Conservation (phyloP, 164 flowering plant species). For the Chimonanthus salicifolius region DNA sequence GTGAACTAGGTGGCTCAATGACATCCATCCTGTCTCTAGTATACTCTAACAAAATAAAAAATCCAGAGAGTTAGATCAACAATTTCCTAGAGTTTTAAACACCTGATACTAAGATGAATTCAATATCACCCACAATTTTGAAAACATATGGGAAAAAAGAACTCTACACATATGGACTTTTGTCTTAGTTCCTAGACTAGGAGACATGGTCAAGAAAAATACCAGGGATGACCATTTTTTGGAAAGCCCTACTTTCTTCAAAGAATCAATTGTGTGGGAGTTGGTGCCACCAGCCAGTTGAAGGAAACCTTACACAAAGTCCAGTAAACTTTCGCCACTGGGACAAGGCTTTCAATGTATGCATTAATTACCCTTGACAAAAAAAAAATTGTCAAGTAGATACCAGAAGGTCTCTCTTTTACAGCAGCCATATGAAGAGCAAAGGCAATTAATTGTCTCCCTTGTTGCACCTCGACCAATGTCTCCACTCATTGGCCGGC, state of each 20-base stretch:
- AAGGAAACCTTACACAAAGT: conserved; percentile 53
- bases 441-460: conserved; percentile 63
- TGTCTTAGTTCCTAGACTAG: neutral
- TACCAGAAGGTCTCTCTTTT: conserved; percentile 59
- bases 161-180: neutral
- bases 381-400: conserved; percentile 1
- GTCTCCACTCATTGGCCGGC: conserved; percentile 97
- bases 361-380: neutral
- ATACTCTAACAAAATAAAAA: conserved; percentile 15
- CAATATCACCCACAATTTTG: neutral
- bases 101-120: neutral
- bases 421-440: conserved; percentile 48
- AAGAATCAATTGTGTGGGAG: conserved; percentile 59
- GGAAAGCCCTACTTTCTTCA: conserved; percentile 58
- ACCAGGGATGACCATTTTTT: conserved; percentile 27
- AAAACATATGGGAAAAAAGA: neutral
- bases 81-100: neutral
- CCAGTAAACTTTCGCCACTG: neutral
- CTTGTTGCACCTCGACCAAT: conserved; percentile 87
- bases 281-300: conserved; percentile 92
- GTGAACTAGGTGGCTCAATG: conserved; percentile 5
- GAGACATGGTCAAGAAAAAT: conserved; percentile 2
- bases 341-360: neutral
- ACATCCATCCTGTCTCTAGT: conserved; percentile 8
- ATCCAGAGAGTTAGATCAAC: neutral